Evolutionary conservation across 2,329 filamentous ascomycete genomes (phyloP).

Genomic region (Truncatella angustata): DNA sequence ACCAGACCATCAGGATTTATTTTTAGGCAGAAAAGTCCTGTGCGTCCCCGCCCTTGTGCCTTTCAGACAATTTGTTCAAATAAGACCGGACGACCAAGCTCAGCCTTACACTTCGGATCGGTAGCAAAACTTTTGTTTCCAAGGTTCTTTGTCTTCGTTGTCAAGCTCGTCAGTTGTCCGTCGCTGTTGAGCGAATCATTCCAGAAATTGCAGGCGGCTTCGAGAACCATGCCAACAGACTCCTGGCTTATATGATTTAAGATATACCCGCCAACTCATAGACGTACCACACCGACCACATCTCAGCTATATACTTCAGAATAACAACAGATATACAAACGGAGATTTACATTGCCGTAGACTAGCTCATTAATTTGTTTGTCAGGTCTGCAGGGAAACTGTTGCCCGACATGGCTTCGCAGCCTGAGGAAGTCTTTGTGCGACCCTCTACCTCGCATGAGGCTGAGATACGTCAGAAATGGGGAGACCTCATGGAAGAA

Average conservation of each 20-base stretch:
- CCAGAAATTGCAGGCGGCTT: no score
- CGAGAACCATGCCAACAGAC: not conserved
- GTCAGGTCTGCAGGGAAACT: not conserved
- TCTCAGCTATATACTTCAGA: not conserved
- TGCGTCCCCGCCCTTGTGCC: not conserved
- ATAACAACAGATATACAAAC: not conserved
- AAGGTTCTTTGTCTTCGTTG: not conserved
- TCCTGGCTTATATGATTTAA: not conserved
- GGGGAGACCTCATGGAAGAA: slow-evolving; percentile 10
- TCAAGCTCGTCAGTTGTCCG: no score
- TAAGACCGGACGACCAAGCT: not conserved
- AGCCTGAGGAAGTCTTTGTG: not conserved
- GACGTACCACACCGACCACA: not conserved
- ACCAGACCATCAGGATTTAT: not conserved
- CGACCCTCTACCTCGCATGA: not conserved
- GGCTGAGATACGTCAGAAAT: not conserved
- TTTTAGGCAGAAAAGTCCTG: not conserved
- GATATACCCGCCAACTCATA: not conserved
- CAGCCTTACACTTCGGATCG: not conserved
- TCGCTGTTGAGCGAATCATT: no score
- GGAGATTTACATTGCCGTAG: not conserved
- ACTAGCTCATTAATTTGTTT: not conserved
- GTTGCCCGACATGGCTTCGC: slow-evolving; percentile 11
- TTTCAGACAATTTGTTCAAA: not conserved
- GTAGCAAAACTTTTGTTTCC: not conserved